phyloP scores from a whole-genome alignment of 2,329 filamentous ascomycete genomes.

The Alternaria postmessia region DNA sequence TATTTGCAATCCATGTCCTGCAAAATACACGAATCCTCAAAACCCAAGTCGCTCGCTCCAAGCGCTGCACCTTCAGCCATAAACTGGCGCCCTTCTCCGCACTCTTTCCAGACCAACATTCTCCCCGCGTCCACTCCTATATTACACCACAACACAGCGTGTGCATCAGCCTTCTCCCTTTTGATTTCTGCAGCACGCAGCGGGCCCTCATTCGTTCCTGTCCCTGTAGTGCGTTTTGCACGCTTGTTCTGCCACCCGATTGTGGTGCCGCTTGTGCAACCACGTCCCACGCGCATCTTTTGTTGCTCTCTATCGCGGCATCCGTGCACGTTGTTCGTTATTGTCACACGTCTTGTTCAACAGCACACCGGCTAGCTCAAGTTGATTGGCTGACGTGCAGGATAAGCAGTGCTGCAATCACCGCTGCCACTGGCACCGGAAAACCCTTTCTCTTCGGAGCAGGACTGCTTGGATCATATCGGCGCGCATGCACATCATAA shows the following conservation, averaged over 20 bases:
- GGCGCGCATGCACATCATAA: constrained; percentile 56
- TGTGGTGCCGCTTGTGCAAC: constrained; percentile 49
- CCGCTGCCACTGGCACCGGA: constrained; percentile 54
- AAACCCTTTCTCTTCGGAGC: constrained; percentile 55
- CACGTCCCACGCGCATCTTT: constrained; percentile 40
- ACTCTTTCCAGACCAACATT: constrained; percentile 47
- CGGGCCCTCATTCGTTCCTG: constrained; percentile 37
- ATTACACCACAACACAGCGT: constrained; percentile 40
- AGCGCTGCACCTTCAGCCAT: constrained; percentile 40
- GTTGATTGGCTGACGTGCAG: constrained; percentile 53
- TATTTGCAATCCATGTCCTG: constrained; percentile 34
- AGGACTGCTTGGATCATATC: constrained; percentile 57
- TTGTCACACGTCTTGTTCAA: constrained; percentile 48
- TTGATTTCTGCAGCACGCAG: constrained; percentile 41
- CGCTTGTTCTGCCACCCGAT: constrained; percentile 43
- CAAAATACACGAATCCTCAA: constrained; percentile 27
- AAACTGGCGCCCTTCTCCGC: constrained; percentile 49
- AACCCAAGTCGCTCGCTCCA: constrained; percentile 32
- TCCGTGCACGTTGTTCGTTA: constrained; percentile 51
- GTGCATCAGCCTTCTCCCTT: constrained; percentile 28
- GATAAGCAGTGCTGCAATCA: constrained; percentile 55
- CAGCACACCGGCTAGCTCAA: constrained; percentile 34
- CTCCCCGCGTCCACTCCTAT: constrained; percentile 38
- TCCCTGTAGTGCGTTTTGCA: constrained; percentile 48
- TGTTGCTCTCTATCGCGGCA: constrained; percentile 30